A percentile compares a stretch with the other conserved stretches of the same genome.
Evolutionary conservation across 495 filamentous ascomycete genomes (phyloP).

Genomic region (Sordaria brevicollis): DNA sequence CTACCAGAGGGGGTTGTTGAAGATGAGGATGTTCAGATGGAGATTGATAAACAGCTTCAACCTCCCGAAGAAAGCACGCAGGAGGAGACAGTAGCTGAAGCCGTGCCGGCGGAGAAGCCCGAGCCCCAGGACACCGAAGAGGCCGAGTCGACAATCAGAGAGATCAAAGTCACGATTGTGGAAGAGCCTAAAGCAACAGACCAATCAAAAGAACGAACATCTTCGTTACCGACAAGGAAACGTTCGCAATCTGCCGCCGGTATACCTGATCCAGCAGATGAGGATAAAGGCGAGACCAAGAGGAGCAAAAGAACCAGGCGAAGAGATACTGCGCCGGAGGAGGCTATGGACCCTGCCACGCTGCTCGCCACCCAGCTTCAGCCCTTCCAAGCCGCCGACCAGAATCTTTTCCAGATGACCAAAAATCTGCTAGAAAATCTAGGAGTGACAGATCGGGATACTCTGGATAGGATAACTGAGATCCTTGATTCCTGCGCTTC

Average conservation of each 20-base stretch:
- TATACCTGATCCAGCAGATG: conserved; percentile 41
- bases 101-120: conserved; percentile 5
- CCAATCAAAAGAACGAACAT: conserved; percentile 21
- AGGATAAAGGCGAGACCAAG: conserved; percentile 52
- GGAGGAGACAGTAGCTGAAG: not conserved
- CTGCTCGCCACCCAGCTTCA: conserved; percentile 64
- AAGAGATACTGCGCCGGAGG: conserved; percentile 64
- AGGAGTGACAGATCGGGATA: conserved; percentile 46
- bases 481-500: conserved; percentile 39
- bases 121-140: not conserved
- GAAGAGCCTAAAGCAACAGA: conserved; percentile 4
- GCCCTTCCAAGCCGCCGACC: conserved; percentile 58
- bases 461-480: conserved; percentile 39
- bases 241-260: conserved; percentile 56
- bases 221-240: conserved; percentile 38
- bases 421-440: conserved; percentile 57
- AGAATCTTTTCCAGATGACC: conserved; percentile 62
- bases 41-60: conserved; percentile 25
- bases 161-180: not conserved
- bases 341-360: conserved; percentile 56
- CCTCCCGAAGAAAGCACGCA: conserved; percentile 2
- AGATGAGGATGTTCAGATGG: conserved; percentile 27
- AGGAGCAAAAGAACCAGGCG: conserved; percentile 78
- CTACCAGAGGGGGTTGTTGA: conserved; percentile 22
- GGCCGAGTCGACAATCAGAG: not conserved